These are phyloP conservation scores for Tolypocladium guangdongense DNA, from an alignment of 2,329 filamentous ascomycete genomes.

Conservation along the genomic window DNA sequence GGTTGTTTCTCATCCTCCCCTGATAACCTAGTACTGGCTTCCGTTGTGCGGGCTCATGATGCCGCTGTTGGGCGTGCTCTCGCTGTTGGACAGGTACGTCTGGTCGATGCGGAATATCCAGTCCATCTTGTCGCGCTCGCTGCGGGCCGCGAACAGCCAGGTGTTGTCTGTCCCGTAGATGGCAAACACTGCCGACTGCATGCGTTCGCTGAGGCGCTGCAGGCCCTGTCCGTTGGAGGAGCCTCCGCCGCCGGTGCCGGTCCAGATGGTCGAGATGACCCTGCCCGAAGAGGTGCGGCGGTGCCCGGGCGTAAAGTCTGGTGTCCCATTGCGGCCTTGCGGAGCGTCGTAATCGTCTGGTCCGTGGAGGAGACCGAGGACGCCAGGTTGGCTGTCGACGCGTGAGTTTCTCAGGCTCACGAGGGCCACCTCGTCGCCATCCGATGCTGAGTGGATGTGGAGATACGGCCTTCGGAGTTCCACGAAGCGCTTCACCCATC, in stretches of 20 bases:
- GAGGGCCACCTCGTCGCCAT: slow-evolving; percentile 82
- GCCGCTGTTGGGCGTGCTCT: slow-evolving; percentile 27
- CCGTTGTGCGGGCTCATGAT: slow-evolving; percentile 22
- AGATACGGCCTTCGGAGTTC: slow-evolving; percentile 87
- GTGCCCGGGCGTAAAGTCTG: slow-evolving; percentile 34
- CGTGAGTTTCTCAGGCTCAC: slow-evolving; percentile 82
- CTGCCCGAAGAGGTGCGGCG: slow-evolving; percentile 39
- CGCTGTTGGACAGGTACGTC: slow-evolving; percentile 45
- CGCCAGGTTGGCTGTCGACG: slow-evolving; percentile 86
- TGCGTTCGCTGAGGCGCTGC: slow-evolving; percentile 43
- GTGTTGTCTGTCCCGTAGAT: slow-evolving; percentile 92
- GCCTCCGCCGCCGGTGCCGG: slow-evolving; percentile 27
- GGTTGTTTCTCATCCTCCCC: background rate
- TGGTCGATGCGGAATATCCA: slow-evolving; percentile 96
- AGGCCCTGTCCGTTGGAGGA: slow-evolving; percentile 26
- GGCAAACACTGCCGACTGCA: slow-evolving; percentile 73
- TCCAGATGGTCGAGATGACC: slow-evolving; percentile 45
- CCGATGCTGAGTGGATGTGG: slow-evolving; percentile 73
- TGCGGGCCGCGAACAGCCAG: slow-evolving; percentile 84
- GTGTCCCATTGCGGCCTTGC: slow-evolving; percentile 18
- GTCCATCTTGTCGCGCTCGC: slow-evolving; percentile 85
- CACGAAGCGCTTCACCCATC: slow-evolving; percentile 88
- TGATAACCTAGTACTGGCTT: slow-evolving; percentile 17
- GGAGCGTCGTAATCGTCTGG: slow-evolving; percentile 27
- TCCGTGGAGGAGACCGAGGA: slow-evolving; percentile 62